Evolutionary conservation across 2,329 filamentous ascomycete genomes (phyloP), one percentile per base, ranked within the genome.

Genomic region (Sordariomycetes sp.): DNA sequence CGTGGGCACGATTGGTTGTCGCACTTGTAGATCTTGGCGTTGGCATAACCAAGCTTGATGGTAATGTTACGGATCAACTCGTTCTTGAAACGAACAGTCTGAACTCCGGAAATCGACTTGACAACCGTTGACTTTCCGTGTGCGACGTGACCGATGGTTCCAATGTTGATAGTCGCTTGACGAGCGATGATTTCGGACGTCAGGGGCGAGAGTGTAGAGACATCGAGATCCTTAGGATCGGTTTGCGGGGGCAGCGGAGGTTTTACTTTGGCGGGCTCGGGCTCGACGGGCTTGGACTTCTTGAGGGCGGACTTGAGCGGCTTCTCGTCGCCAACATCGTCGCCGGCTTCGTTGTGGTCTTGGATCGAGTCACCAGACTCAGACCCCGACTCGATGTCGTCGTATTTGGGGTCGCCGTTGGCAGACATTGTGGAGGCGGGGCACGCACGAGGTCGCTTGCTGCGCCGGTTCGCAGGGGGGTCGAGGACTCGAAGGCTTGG

Each of bases 61-160:
- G 92, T 98, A 55, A 98, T 98, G 64, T 98, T 98, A 55, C 92
- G 77, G 68, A 96, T 93, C 66, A 95, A 69, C 68, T 98, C 92
- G 70, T 96, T 98, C 82, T 98, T 98, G 75, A 98, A 98, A 49
- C 92, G 79, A 55, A 98, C 92, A 14, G 92, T 98, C 74, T 98
- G 92, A 44, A 98, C 92, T 42, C 92, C 92, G 2, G 92, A 96
- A 52, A 98, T 96, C 51, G 92, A 92, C 74, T 98, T 98, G 51
- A 98, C 92, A 33, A 98, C 92, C 16, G 92, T 98, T 41, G 86
- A 94, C 64, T 96, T 96, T 58, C 90, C 90, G 82, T 96, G 90
- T 55, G 92, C 92, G 72, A 96, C 90, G 62, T 96, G 92, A 37
- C 90, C 90, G 61, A 98, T 96, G 41, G 92, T 95, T 45, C 90